Conservation (phyloP, 495 filamentous ascomycete genomes). For the Penicillium subrubescens region DNA sequence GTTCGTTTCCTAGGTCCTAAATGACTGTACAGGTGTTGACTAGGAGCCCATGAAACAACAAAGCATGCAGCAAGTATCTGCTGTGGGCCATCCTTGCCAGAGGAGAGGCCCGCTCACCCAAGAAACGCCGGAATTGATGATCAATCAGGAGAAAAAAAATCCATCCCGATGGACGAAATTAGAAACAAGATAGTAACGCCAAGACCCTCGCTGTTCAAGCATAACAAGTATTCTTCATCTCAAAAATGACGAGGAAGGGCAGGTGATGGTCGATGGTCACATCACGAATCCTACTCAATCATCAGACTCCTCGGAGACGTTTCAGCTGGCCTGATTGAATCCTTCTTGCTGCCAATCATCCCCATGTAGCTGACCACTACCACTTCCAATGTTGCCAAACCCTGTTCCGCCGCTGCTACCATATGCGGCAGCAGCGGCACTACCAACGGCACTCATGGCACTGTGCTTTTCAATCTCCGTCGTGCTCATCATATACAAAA, state of each 20-base stretch:
- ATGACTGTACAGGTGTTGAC: constrained; percentile 18
- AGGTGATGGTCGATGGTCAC: background rate
- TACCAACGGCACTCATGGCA: constrained; percentile 47
- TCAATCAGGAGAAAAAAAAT: background rate
- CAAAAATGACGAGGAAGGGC: background rate
- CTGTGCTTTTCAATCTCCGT: constrained; percentile 59
- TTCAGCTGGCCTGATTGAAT: constrained; percentile 43
- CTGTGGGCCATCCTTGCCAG: constrained; percentile 10
- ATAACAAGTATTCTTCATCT: constrained; percentile 2
- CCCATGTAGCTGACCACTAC: constrained; percentile 46
- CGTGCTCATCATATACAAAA: constrained; percentile 82
- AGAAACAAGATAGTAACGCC: constrained; percentile 19
- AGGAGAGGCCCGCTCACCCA: constrained; percentile 7
- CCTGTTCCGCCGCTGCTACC: constrained; percentile 32
- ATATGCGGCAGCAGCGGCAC: constrained; percentile 47
- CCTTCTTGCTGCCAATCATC: constrained; percentile 66
- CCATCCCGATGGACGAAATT: constrained; percentile 6
- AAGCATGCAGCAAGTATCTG: constrained; percentile 3
- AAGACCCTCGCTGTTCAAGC: constrained; percentile 22
- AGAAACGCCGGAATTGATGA: constrained; percentile 24
- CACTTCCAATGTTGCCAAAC: constrained; percentile 34
- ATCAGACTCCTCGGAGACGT: background rate
- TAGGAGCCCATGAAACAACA: constrained; percentile 14
- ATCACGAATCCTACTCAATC: background rate
- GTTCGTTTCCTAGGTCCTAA: constrained; percentile 5